Conservation (phyloP, 257 asterid genomes). For the Lithospermum erythrorhizon region DNA sequence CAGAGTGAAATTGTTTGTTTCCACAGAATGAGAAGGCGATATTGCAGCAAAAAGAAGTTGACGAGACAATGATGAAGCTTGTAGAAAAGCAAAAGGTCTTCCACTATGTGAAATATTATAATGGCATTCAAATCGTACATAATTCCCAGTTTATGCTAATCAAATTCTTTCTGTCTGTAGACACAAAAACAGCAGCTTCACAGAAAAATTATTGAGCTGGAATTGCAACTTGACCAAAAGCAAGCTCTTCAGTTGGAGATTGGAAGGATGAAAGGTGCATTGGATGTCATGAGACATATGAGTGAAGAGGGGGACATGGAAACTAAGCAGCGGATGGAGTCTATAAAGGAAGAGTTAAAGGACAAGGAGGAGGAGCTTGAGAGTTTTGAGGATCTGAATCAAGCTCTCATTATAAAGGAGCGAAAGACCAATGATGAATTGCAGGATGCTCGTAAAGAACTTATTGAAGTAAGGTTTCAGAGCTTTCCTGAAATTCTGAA, state of each 20-base stretch:
- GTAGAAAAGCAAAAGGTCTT: conserved; percentile 78
- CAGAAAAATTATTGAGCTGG: conserved; percentile 42
- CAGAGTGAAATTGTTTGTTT: conserved; percentile 1
- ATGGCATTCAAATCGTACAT: conserved; percentile 19
- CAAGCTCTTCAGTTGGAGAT: conserved; percentile 72
- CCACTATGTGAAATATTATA: conserved; percentile 4
- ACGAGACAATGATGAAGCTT: conserved; percentile 53
- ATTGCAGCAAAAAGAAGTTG: conserved; percentile 54
- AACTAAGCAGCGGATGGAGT: conserved; percentile 40
- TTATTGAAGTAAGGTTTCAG: conserved; percentile 45
- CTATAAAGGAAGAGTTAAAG: conserved; percentile 37
- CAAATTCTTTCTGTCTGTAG: conserved; percentile 12
- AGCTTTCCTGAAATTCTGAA: background rate
- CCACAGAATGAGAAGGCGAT: conserved; percentile 67
- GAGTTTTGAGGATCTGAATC: conserved; percentile 35
- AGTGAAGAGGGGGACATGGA: conserved; percentile 55
- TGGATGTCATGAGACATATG: conserved; percentile 57
- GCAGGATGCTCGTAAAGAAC: conserved; percentile 86
- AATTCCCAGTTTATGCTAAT: conserved; percentile 9
- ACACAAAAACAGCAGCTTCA: conserved; percentile 46
- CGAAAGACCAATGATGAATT: conserved; percentile 65
- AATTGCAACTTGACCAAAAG: conserved; percentile 53
- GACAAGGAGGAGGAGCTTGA: conserved; percentile 71
- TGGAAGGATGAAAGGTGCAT: conserved; percentile 60
- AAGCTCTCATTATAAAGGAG: conserved; percentile 51